Evolutionary conservation across 2,329 filamentous ascomycete species (phyloP).

Genomic region (Verticillium longisporum): DNA sequence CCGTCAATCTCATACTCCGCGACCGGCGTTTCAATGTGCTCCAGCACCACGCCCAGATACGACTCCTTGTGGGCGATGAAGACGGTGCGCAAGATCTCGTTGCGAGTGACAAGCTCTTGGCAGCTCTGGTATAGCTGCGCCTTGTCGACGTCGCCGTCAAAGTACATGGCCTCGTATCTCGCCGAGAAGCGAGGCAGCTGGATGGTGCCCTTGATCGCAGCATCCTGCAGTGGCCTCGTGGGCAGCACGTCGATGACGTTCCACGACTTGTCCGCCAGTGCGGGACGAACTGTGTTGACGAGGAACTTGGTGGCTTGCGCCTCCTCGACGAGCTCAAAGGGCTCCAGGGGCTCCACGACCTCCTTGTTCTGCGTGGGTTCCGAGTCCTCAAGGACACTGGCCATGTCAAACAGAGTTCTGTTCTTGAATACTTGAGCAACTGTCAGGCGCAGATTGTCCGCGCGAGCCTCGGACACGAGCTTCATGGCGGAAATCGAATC

Average conservation of each 20-base stretch:
- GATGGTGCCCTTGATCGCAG: constrained; percentile 52
- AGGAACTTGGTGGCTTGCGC: constrained; percentile 35
- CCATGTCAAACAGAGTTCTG: constrained; percentile 44
- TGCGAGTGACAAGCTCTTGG: constrained; percentile 47
- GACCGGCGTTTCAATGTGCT: constrained; percentile 43
- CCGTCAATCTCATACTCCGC: constrained; percentile 45
- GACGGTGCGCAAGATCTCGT: constrained; percentile 61
- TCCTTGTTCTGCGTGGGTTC: constrained; percentile 10
- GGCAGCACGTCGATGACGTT: constrained; percentile 50
- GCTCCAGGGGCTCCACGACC: constrained; percentile 20
- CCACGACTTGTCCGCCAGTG: constrained; percentile 43
- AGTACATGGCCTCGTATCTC: constrained; percentile 59
- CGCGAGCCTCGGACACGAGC: constrained; percentile 47
- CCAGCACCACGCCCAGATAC: constrained; percentile 52
- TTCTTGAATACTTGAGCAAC: constrained; percentile 50
- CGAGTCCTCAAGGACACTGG: constrained; percentile 36
- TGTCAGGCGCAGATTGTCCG: constrained; percentile 38
- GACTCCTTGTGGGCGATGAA: constrained; percentile 47
- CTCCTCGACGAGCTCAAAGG: constrained; percentile 43
- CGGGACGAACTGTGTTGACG: constrained; percentile 39
- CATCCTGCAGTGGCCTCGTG: constrained; percentile 49
- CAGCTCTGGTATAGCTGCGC: constrained; percentile 42
- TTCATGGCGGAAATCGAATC: constrained; percentile 57
- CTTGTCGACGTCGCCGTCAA: constrained; percentile 43
- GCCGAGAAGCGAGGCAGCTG: constrained; percentile 53